These are phyloP conservation scores for Beta vulgaris DNA, from an alignment of 148 eudicot species.

Conservation along the genomic window DNA sequence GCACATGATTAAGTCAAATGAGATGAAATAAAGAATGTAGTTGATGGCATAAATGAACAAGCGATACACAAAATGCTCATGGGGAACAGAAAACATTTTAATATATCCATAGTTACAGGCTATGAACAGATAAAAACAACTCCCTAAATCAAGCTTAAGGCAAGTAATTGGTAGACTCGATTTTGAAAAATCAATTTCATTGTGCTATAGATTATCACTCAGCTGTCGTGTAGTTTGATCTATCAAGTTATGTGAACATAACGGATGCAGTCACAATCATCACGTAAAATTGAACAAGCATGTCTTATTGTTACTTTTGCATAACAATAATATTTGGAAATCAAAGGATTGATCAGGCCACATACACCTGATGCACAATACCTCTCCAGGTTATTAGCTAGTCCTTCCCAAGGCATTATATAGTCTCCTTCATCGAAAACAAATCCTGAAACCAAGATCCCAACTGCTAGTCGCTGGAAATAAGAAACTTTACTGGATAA, in stretches of 20 bases:
- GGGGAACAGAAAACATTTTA: no score
- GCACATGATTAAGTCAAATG: no score
- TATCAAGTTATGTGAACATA: not conserved
- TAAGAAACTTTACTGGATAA: constrained; percentile 22
- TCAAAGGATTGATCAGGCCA: not conserved
- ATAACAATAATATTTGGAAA: constrained; percentile 2
- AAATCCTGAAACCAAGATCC: constrained; percentile 82
- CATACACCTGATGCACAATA: constrained; percentile 24
- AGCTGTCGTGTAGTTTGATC: not conserved
- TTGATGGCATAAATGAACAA: no score
- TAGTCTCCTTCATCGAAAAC: constrained; percentile 85
- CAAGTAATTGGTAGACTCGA: not conserved
- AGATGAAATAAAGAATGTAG: no score
- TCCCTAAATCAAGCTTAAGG: not conserved
- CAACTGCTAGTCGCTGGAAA: constrained; percentile 90
- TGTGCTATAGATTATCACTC: not conserved
- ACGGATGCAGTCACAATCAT: not conserved
- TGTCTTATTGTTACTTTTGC: no score
- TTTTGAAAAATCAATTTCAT: not conserved
- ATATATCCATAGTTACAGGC: no score
- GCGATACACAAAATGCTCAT: no score
- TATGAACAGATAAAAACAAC: not conserved
- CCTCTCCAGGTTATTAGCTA: constrained; percentile 78
- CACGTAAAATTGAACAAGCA: not conserved
- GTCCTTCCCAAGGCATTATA: constrained; percentile 90